Conservation (phyloP, 2,329 filamentous ascomycete genomes). For the Colletotrichum spaethianum region DNA sequence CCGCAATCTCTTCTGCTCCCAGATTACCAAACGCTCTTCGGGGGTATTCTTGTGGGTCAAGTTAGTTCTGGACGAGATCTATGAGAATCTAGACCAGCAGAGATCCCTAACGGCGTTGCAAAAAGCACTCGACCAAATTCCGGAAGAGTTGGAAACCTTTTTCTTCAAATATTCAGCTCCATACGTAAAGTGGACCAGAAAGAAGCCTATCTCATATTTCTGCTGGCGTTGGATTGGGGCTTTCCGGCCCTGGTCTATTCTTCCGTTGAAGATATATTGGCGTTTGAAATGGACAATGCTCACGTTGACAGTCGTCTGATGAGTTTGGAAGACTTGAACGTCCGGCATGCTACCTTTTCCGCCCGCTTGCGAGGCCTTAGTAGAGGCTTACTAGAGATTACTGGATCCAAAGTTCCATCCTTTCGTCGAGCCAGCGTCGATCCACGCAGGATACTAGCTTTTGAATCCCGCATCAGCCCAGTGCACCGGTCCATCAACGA, state of each 20-base stretch:
- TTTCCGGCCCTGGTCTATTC: background rate
- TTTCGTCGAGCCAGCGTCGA: accelerated
- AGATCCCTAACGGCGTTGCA: background rate
- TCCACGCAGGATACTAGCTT: background rate
- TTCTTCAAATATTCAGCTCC: background rate
- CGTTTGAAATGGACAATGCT: background rate
- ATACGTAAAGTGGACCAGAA: background rate
- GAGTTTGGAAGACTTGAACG: background rate
- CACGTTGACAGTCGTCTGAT: background rate
- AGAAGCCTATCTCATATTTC: background rate
- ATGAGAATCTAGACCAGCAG: background rate
- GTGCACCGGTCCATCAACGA: background rate
- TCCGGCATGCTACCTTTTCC: background rate
- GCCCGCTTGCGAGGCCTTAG: background rate
- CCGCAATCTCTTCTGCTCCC: background rate
- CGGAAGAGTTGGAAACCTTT: background rate
- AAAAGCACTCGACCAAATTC: background rate
- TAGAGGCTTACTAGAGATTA: background rate
- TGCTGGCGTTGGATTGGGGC: background rate
- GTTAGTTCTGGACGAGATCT: background rate
- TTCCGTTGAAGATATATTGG: background rate
- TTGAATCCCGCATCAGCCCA: background rate
- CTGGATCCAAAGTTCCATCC: background rate
- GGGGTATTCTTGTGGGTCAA: background rate
- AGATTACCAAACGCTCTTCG: background rate